These are phyloP conservation scores for Voacanga thouarsii DNA, from an alignment of 257 asterid species.

Conservation along the genomic window DNA sequence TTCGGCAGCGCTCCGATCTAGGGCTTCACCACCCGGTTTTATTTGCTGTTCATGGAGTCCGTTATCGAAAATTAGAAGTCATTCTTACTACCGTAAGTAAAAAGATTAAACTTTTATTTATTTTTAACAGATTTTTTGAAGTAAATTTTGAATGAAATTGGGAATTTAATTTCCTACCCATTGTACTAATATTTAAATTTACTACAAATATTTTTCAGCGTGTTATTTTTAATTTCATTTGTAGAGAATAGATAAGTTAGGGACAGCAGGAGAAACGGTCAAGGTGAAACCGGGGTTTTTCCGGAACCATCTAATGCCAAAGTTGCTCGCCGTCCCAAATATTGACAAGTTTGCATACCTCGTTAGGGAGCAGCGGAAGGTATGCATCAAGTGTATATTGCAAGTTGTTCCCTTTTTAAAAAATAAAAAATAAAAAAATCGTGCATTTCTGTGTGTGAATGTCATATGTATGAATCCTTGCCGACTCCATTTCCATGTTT, in stretches of 20 bases:
- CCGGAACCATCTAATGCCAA: slow-evolving; percentile 96
- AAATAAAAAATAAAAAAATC: no score
- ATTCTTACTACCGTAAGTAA: slow-evolving; percentile 42
- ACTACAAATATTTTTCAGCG: neutral
- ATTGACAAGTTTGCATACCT: slow-evolving; percentile 82
- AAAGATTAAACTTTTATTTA: neutral
- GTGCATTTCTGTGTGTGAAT: neutral
- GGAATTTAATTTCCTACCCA: neutral
- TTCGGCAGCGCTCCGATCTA: slow-evolving; percentile 18
- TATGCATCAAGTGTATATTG: neutral
- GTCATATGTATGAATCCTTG: neutral
- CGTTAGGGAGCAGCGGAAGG: slow-evolving; percentile 86
- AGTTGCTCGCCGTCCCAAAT: slow-evolving; percentile 81
- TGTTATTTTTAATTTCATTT: slow-evolving; percentile 4
- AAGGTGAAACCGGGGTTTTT: slow-evolving; percentile 96
- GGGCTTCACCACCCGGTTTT: slow-evolving; percentile 37
- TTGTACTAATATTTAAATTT: neutral
- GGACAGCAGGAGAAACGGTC: slow-evolving; percentile 89
- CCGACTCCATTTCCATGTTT: neutral
- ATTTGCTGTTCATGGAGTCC: slow-evolving; percentile 38
- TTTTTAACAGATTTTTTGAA: neutral
- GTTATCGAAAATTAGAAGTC: slow-evolving; percentile 43
- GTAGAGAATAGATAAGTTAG: slow-evolving; percentile 61
- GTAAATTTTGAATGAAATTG: neutral
- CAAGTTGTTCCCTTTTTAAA: neutral